These are phyloP conservation scores for Grifola frondosa DNA, from an alignment of 1,284 basidiomycete species.

Conservation along the genomic window DNA sequence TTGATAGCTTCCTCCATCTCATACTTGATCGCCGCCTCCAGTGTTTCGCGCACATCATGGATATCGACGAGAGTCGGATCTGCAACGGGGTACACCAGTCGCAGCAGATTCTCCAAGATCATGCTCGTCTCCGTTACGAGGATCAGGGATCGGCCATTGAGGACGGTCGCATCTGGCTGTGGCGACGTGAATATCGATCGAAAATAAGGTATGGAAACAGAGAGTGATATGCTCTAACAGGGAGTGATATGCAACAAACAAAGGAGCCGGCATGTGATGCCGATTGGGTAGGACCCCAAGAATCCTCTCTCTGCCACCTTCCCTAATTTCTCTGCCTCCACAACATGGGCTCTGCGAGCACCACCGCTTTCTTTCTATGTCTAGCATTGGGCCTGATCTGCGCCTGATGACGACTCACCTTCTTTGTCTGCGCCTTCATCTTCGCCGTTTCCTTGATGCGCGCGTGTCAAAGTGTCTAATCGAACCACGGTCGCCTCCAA, in stretches of 20 bases:
- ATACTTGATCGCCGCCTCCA: conserved; percentile 18
- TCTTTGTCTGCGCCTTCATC: conserved; percentile 51
- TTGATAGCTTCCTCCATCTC: neutral
- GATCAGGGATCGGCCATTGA: conserved; percentile 11
- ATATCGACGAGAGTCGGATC: conserved; percentile 11
- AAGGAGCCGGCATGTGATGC: too few species aligned
- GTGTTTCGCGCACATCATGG: conserved; percentile 24
- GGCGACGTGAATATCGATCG: too few species aligned
- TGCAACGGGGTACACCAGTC: conserved; percentile 25
- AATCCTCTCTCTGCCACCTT: conserved; percentile 12
- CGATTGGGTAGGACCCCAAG: too few species aligned
- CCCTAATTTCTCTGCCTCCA: too few species aligned
- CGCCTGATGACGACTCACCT: conserved; percentile 50
- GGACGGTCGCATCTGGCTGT: too few species aligned
- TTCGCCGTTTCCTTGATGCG: conserved; percentile 42
- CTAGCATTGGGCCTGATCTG: too few species aligned
- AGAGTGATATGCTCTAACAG: too few species aligned
- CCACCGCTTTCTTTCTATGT: too few species aligned
- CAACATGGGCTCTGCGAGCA: too few species aligned
- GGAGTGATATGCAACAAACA: too few species aligned
- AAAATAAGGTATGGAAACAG: too few species aligned
- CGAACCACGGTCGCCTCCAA: conserved; percentile 48
- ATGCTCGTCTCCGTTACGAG: conserved; percentile 12
- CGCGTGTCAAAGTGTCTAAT: conserved; percentile 56
- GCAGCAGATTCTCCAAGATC: conserved; percentile 23